Evolutionary conservation across 2,329 filamentous ascomycete genomes (phyloP).

Genomic region (Colletotrichum phormii): DNA sequence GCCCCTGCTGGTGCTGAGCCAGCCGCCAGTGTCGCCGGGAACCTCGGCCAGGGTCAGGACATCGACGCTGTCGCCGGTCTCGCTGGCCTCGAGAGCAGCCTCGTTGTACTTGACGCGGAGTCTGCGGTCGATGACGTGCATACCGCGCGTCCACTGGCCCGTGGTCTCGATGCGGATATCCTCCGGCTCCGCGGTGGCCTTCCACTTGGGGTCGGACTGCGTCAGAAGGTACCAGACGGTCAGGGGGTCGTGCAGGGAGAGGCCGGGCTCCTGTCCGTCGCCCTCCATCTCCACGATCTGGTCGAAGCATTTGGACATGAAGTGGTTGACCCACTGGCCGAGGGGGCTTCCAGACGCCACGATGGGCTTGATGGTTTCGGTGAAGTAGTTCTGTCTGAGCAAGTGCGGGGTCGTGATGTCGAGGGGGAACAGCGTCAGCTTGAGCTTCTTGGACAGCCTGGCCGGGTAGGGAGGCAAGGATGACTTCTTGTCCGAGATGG

Average conservation of each 20-base stretch:
- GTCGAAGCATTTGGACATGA: slow-evolving; percentile 76
- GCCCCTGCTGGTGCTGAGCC: slow-evolving; percentile 79
- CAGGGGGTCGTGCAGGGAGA: slow-evolving; percentile 82
- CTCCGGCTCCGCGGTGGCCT: slow-evolving; percentile 68
- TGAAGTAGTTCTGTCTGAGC: slow-evolving; percentile 71
- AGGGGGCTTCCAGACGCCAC: slow-evolving; percentile 75
- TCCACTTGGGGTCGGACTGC: slow-evolving; percentile 68
- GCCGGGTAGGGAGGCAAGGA: slow-evolving; percentile 72
- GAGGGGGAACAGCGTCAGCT: slow-evolving; percentile 78
- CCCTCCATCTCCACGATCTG: slow-evolving; percentile 74
- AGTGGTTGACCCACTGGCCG: slow-evolving; percentile 78
- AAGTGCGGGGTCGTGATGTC: slow-evolving; percentile 81
- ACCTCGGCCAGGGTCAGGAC: slow-evolving; percentile 60
- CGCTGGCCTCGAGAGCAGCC: slow-evolving; percentile 45
- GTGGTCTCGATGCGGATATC: slow-evolving; percentile 91
- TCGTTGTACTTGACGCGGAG: slow-evolving; percentile 64
- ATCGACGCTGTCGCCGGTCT: slow-evolving; percentile 47
- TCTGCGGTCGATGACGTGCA: slow-evolving; percentile 86
- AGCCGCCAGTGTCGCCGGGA: slow-evolving; percentile 78
- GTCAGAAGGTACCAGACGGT: slow-evolving; percentile 84
- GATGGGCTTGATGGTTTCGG: slow-evolving; percentile 63
- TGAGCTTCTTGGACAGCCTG: slow-evolving; percentile 71
- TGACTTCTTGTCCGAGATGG: slow-evolving; percentile 63
- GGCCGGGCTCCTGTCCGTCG: slow-evolving; percentile 67
- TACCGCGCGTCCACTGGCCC: slow-evolving; percentile 95